phyloP scores from a whole-genome alignment of 768 basidiomycete species.

The Psilocybe tampanensis region DNA sequence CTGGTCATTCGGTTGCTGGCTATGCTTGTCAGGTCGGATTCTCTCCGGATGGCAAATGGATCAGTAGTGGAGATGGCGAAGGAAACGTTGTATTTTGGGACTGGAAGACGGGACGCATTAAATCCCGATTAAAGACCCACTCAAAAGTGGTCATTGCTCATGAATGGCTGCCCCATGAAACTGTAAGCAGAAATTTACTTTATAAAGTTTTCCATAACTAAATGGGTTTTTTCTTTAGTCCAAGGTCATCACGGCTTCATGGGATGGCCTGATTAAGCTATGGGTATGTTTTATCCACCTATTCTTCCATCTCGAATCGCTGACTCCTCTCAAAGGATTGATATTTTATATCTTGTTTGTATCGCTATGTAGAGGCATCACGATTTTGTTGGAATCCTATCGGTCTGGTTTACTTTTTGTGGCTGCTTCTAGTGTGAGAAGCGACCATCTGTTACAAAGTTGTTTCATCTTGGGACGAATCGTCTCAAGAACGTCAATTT shows the following conservation, averaged over 20 bases:
- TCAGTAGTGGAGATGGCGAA: conserved; percentile 93
- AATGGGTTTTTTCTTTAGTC: conserved; percentile 52
- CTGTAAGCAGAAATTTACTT: conserved; percentile 65
- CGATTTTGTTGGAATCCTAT: conserved; percentile 17
- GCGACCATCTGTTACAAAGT: conserved; percentile 1
- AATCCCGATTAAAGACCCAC: conserved; percentile 87
- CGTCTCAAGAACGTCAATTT: conserved; percentile 12
- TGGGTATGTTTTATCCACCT: conserved; percentile 64
- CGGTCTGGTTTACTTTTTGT: conserved; percentile 11
- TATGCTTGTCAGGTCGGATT: conserved; percentile 98
- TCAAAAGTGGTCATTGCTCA: conserved; percentile 97
- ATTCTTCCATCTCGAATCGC: conserved; percentile 12
- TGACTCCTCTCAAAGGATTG: conserved; percentile 37
- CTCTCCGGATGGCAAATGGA: conserved; percentile 98
- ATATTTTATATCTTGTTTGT: conserved; percentile 23
- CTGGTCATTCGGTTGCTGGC: conserved; percentile 95
- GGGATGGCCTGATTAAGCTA: conserved; percentile 98
- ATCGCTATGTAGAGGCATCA: conserved; percentile 22
- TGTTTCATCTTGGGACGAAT: conserved; percentile 12
- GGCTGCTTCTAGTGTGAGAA: conserved; percentile 22
- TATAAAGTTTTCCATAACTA: conserved; percentile 28
- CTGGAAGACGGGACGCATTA: conserved; percentile 97
- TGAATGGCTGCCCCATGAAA: conserved; percentile 97
- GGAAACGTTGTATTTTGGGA: conserved; percentile 99
- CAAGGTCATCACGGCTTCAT: conserved; percentile 95